These are phyloP conservation scores for Tephrocybe sp. DNA, from an alignment of 768 basidiomycete genomes.

Conservation along the genomic window DNA sequence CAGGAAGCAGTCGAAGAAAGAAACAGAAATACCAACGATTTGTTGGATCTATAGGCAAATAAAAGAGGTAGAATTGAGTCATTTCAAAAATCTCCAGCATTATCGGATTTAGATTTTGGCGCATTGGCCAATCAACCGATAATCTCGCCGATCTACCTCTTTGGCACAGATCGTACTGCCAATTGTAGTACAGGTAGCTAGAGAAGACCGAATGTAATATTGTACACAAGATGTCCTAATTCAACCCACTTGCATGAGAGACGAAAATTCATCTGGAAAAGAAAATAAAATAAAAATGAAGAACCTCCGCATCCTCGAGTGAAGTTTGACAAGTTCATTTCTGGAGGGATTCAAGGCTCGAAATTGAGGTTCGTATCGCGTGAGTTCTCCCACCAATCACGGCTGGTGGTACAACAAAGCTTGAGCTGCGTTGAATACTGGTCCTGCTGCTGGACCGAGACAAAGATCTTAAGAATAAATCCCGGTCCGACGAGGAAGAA, in stretches of 20 bases:
- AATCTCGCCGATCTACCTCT: no score
- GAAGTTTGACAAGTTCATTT: no score
- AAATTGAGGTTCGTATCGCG: constrained; percentile 18
- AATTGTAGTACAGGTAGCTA: no score
- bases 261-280: not conserved
- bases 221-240: no score
- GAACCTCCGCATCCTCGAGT: not conserved
- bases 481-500: constrained; percentile 42
- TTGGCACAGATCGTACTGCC: no score
- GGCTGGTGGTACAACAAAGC: constrained; percentile 25
- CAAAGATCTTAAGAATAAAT: constrained; percentile 33
- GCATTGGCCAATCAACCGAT: constrained; percentile 1
- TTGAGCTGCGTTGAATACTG: constrained; percentile 31
- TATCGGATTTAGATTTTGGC: constrained; percentile 4
- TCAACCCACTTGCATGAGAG: no score
- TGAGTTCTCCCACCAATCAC: constrained; percentile 20
- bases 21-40: not conserved
- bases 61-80: constrained; percentile 1
- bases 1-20: not conserved
- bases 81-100: not conserved
- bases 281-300: not conserved
- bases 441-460: constrained; percentile 44
- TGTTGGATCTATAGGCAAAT: not conserved
- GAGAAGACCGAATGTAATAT: no score
- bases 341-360: constrained; percentile 17